A percentile compares a stretch with the other conserved stretches of the same genome.
phyloP scores from a whole-genome alignment of 1,139 yeast species.

The Pichia sp. region DNA sequence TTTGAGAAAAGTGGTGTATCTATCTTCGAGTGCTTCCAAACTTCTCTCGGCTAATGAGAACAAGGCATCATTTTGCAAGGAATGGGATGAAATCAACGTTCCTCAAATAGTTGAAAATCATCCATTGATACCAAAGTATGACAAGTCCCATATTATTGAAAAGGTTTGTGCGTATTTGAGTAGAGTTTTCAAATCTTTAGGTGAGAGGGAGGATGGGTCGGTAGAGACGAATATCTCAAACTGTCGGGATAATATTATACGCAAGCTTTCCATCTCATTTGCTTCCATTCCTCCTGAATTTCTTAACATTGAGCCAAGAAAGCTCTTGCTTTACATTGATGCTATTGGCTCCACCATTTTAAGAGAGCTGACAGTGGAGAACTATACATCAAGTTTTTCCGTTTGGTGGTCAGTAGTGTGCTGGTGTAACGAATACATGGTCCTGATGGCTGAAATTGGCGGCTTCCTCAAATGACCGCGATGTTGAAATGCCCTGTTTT shows the following conservation, averaged over 20 bases:
- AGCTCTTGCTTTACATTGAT: constrained; percentile 44
- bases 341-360: constrained; percentile 18
- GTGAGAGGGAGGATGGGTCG: not conserved
- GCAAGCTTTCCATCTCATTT: constrained; percentile 21
- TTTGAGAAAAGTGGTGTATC: constrained; percentile 23
- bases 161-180: not conserved
- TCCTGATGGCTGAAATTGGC: constrained; percentile 66
- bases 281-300: constrained; percentile 44
- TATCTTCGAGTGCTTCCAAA: constrained; percentile 37
- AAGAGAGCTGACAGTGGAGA: constrained; percentile 22
- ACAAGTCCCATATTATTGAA: not conserved
- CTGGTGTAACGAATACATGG: constrained; percentile 73
- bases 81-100: constrained; percentile 4
- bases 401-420: constrained; percentile 77
- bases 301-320: constrained; percentile 48
- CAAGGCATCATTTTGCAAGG: constrained; percentile 8
- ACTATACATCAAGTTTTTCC: constrained; percentile 43
- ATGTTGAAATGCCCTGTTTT: not conserved
- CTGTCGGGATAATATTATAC: constrained; percentile 1
- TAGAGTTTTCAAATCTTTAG: not conserved
- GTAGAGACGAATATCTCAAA: not conserved
- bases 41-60: constrained; percentile 41
- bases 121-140: not conserved
- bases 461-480: constrained; percentile 38
- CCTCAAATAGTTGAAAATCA: constrained; percentile 1